phyloP scores from a whole-genome alignment of 2,329 filamentous ascomycete species.

The Cladobotryum mycophilum region DNA sequence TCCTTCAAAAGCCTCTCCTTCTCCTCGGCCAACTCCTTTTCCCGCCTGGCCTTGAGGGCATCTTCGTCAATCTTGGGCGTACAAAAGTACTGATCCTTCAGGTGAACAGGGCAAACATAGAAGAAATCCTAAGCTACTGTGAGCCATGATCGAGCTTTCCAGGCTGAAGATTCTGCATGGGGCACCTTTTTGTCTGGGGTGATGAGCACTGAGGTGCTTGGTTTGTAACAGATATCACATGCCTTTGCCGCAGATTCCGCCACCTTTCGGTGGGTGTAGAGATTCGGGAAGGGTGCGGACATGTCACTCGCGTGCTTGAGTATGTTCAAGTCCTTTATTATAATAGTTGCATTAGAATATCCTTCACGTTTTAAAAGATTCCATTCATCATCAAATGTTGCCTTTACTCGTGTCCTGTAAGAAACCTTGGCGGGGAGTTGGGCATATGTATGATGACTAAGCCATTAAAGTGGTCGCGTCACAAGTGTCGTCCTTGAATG shows the following conservation, averaged over 20 bases:
- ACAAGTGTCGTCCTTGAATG: neutral
- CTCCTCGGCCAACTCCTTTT: slow-evolving; percentile 60
- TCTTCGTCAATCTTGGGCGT: slow-evolving; percentile 65
- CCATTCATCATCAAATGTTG: too few species aligned
- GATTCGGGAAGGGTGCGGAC: slow-evolving; percentile 55
- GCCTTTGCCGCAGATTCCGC: slow-evolving; percentile 76
- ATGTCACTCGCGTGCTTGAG: slow-evolving; percentile 1
- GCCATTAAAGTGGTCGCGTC: neutral
- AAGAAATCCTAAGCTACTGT: slow-evolving; percentile 63
- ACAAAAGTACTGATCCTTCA: slow-evolving; percentile 79
- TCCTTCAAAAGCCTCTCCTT: slow-evolving; percentile 64
- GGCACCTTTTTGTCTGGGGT: slow-evolving; percentile 81
- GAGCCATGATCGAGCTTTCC: neutral
- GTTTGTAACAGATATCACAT: slow-evolving; percentile 90
- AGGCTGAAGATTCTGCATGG: neutral
- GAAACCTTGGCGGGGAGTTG: neutral
- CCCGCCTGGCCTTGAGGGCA: slow-evolving; percentile 51
- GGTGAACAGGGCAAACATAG: slow-evolving; percentile 77
- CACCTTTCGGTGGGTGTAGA: slow-evolving; percentile 80
- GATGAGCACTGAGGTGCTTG: slow-evolving; percentile 78
- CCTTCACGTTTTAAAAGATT: neutral
- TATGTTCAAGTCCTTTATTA: neutral
- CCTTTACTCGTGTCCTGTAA: neutral
- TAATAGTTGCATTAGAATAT: neutral
- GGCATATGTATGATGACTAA: neutral